Evolutionary conservation across 2,329 filamentous ascomycete species (phyloP), one percentile per base, ranked within the genome.

Genomic region (Arthrinium phaeospermum): DNA sequence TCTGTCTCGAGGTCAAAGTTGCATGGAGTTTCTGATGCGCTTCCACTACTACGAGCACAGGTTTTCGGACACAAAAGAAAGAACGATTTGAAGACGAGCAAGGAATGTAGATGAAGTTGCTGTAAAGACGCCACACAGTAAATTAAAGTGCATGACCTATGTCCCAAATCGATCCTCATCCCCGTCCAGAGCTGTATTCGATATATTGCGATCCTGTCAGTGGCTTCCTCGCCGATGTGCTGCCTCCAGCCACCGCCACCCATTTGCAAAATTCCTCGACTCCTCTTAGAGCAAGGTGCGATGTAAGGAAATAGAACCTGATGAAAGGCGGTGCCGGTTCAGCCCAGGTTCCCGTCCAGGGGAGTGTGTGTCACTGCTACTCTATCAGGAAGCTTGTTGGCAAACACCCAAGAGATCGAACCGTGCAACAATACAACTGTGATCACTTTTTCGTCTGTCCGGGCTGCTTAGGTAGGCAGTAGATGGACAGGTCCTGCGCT

Each of bases 331-430:
- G 2, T 24, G 12, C 41, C 27, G 49, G 12, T 51, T 19, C 16
- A n/a, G 37, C 8, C 19, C 30, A 64, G 57, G n/a, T 64, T 64
- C 34, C 34, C 34, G 34, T 64, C 34, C 19, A 41, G n/a, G 34
- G 19, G 53, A 12, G 57, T 30, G 57, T 30, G 57, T 41, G 34
- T 8, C 41, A 27, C 49, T 51, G n/a, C 34, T 34, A 10, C 19
- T 30, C 19, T 64, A 64, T 64, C 57, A 19, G 19, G 22, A 34
- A 24, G 34, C 57, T 41, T 64, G 34, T 64, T 64, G 8, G 19
- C 22, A 34, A 64, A 64, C 19, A 41, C 57, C 57, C 57, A 64
- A 41, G 57, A 64, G 57, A 64, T 41, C 57, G 5, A 64, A 41
- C 34, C 41, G 34, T 13, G 22, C 57, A 19, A 41, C 57, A 22